phyloP scores from a whole-genome alignment of 495 filamentous ascomycete genomes.

The Neurospora terricola region DNA sequence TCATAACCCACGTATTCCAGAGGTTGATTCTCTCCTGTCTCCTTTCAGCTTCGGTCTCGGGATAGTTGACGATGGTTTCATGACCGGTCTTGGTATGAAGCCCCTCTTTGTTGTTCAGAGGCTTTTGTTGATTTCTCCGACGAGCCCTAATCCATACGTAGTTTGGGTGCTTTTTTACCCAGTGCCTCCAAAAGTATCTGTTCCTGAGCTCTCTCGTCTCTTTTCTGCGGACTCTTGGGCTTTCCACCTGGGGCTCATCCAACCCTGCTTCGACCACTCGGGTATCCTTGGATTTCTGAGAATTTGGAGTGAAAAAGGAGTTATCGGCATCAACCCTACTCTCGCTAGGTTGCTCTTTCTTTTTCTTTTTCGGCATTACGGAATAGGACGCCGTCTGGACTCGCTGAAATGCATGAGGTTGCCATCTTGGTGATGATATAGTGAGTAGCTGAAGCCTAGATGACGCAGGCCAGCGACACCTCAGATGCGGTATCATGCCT shows the following conservation, averaged over 20 bases:
- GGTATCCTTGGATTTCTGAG: background rate
- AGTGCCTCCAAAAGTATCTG: background rate
- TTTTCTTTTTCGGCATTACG: background rate
- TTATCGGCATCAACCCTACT: background rate
- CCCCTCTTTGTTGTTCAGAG: background rate
- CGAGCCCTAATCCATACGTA: background rate
- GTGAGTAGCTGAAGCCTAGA: background rate
- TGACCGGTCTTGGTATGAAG: background rate
- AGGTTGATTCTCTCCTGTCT: background rate
- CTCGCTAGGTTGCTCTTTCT: background rate
- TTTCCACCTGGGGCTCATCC: background rate
- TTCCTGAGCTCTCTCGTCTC: background rate
- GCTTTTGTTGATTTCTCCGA: background rate
- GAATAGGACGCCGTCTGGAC: background rate
- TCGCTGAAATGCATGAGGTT: background rate
- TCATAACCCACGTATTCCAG: background rate
- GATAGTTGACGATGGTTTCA: background rate
- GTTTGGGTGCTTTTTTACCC: background rate
- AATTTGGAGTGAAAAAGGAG: background rate
- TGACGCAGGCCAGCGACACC: background rate
- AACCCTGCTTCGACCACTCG: background rate
- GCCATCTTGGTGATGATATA: background rate
- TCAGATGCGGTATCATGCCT: background rate
- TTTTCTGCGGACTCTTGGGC: background rate
- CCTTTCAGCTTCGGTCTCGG: background rate